Base-by-base conservation (phyloP, 2,329 filamentous ascomycete genomes). In the Neonectria punicea region DNA sequence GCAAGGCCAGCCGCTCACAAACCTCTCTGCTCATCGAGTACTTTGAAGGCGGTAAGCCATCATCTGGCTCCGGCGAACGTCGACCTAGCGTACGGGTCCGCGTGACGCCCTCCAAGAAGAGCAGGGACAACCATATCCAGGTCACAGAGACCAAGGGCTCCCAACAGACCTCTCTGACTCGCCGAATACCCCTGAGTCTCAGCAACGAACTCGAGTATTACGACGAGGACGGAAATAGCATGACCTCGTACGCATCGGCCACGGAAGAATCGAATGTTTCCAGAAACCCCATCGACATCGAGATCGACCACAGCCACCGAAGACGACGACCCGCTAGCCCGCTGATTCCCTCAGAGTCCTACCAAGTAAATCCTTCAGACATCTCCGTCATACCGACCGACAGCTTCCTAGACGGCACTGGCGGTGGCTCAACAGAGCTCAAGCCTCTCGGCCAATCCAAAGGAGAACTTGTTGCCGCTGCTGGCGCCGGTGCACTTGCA, bases 1-100 rank as follows among this genome's bases (percentile, higher is more conserved):
- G 88, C 76, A 83, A 81, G 69, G 75, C 83, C 67, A 86, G 83
- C 76, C 81, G 88, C 73, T 97, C 93, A 50, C 94, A 97, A 82
- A 97, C 94, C 41, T 97, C 93, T 61, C 85, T 98, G 70, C 85
- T 98, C 74, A 98, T 98, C 75, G 94, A 98, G 81, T 97, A 97
- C 80, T 98, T 97, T 75, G 94, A 97, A 81, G 92, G 90, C 71
- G 89, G 90, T 68, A 94, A 93, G 60, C 72, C 64, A 47, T 80
- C 85, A 62, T 83, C 84, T 68, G 77, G 81, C 46, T 82, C 87
- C 73, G 84, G 84, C 72, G 87, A 89, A 72, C 90, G 92, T 73
- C 90, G 92, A 72, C 94, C 94, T 13, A 97, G 93, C 77, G 93
- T 98, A 58, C 88, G 87, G 76, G 85, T 92, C 80, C 87, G 89